Base-by-base conservation (phyloP, 768 basidiomycete species). In the Tricholoma saponaceum region DNA sequence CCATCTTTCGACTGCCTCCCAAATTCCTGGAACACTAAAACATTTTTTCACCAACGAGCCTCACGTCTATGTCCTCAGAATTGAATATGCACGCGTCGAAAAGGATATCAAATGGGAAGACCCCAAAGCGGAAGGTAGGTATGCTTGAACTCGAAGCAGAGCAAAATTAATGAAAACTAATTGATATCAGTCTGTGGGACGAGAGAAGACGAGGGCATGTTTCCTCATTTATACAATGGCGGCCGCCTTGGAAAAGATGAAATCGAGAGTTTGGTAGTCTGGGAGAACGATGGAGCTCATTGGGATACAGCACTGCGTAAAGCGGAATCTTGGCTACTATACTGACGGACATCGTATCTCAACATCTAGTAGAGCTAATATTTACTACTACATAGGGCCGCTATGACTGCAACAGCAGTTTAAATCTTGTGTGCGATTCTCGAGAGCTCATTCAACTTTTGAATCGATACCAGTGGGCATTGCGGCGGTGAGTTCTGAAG, bases 161-260 rank as follows among this genome's bases (percentile, higher is more conserved):
- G 9, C 23, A 18, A 8, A 44, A 18, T 30, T 22, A 22, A 13
- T n/a, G 2, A 53, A 9, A 10, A 44, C 23, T 18, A 22, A 41
- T 26, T 26, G 28, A 35, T 52, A 14, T 33, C 60, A 75, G 75
- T 70, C 1, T 74, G 76, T 57, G 81, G 80, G 7, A 68, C 74
- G n/a, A 62, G 77, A 10, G 75, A 76, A 1, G 76, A 70, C 16
- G 76, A 81, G 56, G 77, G 79, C 13, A 57, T 79, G 58, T 84
- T 83, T 56, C 82, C 83, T 0, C 83, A 85, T 62, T 57, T 85
- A 22, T 82, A 83, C 58, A 83, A 82, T 46, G 72, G 70, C 2
- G 56, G 76, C 9, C 72, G 65, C 53, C 60, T 85, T 22, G 82
- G 81, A 14, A 72, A 66, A 33, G 69, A 68, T 1, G 78, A 83